Conservation (phyloP, 495 filamentous ascomycete species). For the Cryomyces antarcticus region DNA sequence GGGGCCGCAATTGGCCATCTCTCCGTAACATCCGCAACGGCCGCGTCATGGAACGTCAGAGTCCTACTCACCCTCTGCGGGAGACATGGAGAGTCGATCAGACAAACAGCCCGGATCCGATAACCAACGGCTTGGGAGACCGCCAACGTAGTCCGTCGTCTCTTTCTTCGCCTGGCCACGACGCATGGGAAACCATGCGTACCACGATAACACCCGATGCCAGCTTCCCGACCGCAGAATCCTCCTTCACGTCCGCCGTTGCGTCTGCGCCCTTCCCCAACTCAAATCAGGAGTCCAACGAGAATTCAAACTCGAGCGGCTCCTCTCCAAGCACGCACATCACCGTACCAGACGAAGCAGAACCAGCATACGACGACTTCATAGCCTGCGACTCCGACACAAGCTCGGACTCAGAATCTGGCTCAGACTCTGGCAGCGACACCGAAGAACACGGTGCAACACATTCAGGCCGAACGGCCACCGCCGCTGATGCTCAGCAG, state of each 20-base stretch:
- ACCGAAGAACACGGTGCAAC: background rate
- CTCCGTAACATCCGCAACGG: too few species aligned
- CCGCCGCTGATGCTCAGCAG: too few species aligned
- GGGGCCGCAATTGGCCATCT: too few species aligned
- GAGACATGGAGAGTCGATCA: too few species aligned
- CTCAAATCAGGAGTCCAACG: constrained; percentile 13
- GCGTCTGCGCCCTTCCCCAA: constrained; percentile 27
- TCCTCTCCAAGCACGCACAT: constrained; percentile 16
- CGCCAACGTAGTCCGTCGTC: constrained; percentile 55
- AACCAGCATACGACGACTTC: background rate
- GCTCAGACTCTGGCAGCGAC: constrained; percentile 3
- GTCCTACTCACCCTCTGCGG: too few species aligned
- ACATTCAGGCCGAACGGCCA: too few species aligned
- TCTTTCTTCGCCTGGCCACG: constrained; percentile 31
- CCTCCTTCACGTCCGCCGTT: constrained; percentile 55
- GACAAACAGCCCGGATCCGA: too few species aligned
- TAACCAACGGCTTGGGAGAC: constrained; percentile 36
- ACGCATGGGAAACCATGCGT: constrained; percentile 58
- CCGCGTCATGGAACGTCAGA: too few species aligned
- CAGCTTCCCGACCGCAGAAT: constrained; percentile 55
- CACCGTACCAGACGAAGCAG: constrained; percentile 9
- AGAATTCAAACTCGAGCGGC: constrained; percentile 4
- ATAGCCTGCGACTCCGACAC: constrained; percentile 9
- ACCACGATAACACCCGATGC: constrained; percentile 64
- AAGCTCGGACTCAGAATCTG: constrained; percentile 7